Conservation (phyloP, 2,329 filamentous ascomycete species). For the Beauveria sp. region DNA sequence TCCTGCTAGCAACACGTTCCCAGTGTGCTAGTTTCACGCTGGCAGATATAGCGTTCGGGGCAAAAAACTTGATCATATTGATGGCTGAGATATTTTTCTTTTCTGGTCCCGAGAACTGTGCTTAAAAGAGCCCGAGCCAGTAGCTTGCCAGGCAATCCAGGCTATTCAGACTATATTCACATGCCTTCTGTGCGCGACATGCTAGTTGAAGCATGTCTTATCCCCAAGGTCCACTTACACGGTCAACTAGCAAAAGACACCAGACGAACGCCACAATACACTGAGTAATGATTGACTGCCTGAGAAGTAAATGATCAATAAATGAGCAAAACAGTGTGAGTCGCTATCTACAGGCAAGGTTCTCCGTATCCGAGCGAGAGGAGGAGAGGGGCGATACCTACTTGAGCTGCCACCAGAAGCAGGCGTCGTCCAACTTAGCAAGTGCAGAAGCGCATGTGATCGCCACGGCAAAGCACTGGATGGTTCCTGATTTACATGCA, state of each 20-base stretch:
- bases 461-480: no score
- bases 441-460: no score
- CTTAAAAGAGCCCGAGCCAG: background rate
- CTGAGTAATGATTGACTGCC: background rate
- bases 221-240: background rate
- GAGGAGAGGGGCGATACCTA: no score
- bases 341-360: background rate
- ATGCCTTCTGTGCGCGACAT: background rate
- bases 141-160: background rate
- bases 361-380: background rate
- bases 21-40: background rate
- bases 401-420: no score
- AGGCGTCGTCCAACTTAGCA: no score
- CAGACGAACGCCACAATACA: background rate
- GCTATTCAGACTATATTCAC: no score
- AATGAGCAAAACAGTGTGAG: background rate
- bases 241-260: background rate
- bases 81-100: constrained; percentile 9
- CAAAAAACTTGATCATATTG: background rate
- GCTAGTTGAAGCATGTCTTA: background rate
- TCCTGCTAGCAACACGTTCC: background rate
- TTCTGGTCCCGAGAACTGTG: background rate
- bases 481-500: no score
- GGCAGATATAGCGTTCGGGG: background rate
- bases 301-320: background rate